These are phyloP conservation scores for Coemansia sp. DNA, from an alignment of 192 early-diverging fungal species.

Conservation along the genomic window DNA sequence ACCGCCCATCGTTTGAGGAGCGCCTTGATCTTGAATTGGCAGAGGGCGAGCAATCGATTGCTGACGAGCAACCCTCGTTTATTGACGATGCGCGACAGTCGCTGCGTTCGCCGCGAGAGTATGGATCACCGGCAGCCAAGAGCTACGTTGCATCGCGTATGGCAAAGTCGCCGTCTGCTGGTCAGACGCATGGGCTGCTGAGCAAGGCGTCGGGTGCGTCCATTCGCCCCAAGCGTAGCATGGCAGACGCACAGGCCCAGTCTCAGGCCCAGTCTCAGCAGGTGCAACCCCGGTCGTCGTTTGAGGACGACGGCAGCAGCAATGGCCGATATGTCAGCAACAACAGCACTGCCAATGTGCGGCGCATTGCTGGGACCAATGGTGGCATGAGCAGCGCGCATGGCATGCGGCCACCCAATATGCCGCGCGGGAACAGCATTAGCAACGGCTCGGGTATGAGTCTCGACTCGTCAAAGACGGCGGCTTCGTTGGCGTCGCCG, in stretches of 20 bases:
- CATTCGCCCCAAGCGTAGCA: not conserved
- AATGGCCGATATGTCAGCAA: not conserved
- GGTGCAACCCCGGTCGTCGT: slow-evolving; percentile 2
- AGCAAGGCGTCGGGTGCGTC: slow-evolving; percentile 5
- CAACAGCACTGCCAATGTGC: not conserved
- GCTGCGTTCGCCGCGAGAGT: slow-evolving; percentile 19
- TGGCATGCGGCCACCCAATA: slow-evolving; percentile 3
- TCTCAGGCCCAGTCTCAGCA: slow-evolving; percentile 10
- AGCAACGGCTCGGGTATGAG: slow-evolving; percentile 25
- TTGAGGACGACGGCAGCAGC: slow-evolving; percentile 5
- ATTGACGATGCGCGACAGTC: slow-evolving; percentile 24
- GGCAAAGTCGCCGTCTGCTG: slow-evolving; percentile 21
- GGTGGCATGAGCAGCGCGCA: not conserved
- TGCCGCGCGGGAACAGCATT: slow-evolving; percentile 19
- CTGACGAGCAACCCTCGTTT: slow-evolving; percentile 46
- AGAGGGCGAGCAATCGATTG: slow-evolving; percentile 27
- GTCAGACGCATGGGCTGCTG: not conserved
- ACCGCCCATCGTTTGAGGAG: slow-evolving; percentile 33
- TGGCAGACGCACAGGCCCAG: not conserved
- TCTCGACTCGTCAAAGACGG: slow-evolving; percentile 18
- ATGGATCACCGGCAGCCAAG: slow-evolving; percentile 45
- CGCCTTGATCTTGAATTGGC: slow-evolving; percentile 16
- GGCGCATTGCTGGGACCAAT: not conserved
- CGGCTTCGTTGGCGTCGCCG: slow-evolving; percentile 16
- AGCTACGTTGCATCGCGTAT: slow-evolving; percentile 37